Evolutionary conservation across 768 basidiomycete species (phyloP), one percentile per base, ranked within the genome.

Genomic region (Pulveroboletus sp.): DNA sequence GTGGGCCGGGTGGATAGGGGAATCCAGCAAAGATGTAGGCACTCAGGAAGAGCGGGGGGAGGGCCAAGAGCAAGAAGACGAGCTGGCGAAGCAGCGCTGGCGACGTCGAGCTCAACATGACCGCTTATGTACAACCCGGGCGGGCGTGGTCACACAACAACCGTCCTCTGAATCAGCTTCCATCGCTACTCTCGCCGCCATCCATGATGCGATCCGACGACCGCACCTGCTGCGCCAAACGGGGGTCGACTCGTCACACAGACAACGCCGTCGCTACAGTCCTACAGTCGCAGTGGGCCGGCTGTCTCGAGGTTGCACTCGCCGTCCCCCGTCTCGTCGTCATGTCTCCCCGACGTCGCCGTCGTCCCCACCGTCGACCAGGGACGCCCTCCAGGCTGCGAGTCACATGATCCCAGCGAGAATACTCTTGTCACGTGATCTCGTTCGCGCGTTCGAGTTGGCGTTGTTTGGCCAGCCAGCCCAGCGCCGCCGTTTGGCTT

Each of bases 1-100:
- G 67, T 0, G 77, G 69, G 26, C 69, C 68, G 0, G 83, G 84
- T 0, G 82, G 77, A 47, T 72, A 70, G 2, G 87, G 86, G 59
- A 89, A 89, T 1, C 78, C 75, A 8, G 83, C 76, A 54, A 86
- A 68, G 58, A 88, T 69, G 63, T 85, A 88, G 3, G 75, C 68
- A 4, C 76, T 70, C 43, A 87, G 70, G 39, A 86, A 70, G 26
- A 86, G 63, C 14, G 84, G 79, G 0, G 83, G 81, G 6, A 87
- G 61, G 12, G 83, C 62, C 49, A 88, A 70, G 30, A 89, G 73
- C 3, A 78, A 71, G 28, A 61, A 26, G 26, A 58, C 36, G n/a
- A 68, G 52, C 37, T 56, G 59, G 5, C 57, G 51, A n/a, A 53
- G 21, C 21, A 21, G 21, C 21, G 21, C 46, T 8, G 49, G 49